Base-by-base conservation (phyloP, 2,329 filamentous ascomycete species). In the Colletotrichum godetiae region DNA sequence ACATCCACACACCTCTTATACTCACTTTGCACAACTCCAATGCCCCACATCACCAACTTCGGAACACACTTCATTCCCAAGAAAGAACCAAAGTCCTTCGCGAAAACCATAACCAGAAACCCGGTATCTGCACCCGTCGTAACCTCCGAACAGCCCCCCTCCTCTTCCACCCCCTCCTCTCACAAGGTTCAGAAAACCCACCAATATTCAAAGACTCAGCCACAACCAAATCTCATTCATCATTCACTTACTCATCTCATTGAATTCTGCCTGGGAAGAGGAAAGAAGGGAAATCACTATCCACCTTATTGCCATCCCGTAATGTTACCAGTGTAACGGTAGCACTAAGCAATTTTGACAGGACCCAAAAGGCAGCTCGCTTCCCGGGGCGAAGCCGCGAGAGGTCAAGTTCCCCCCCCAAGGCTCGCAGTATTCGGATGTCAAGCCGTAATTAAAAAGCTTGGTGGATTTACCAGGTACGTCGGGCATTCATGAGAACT, bases 321-420 rank as follows among this genome's bases (percentile, higher is more conserved):
- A 69, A 59, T 52, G 53, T 68, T 46, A 29, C 59, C 66, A 60
- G 27, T 33, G 55, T 37, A 60, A 73, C 27, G 67, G 67, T 73
- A 65, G 59, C 67, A 70, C 56, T 61, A 64, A 60, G 60, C 61
- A 73, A 71, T 71, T 31, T 73, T 71, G 67, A 62, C 61, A 61
- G 29, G 60, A 55, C 49, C 22, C 53, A 35, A 19, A 12, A 24
- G 46, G 60, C 33, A 59, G 42, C 42, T 52, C 56, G 22, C 11
- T 66, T 66, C 55, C 55, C 29, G 52, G 66, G 27, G 5, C 8
- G 12, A 55, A n/a, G n/a, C n/a, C n/a, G n/a, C n/a, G n/a, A n/a
- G n/a, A n/a, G n/a, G n/a, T n/a, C n/a, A n/a, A n/a, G n/a, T n/a
- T n/a, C n/a, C n/a, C n/a, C n/a, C n/a, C n/a, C n/a, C n/a, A n/a